Percentiles rank a stretch among this genome's conserved stretches.
Conservation (phyloP, 768 basidiomycete genomes). For the Mycena alexandri region DNA sequence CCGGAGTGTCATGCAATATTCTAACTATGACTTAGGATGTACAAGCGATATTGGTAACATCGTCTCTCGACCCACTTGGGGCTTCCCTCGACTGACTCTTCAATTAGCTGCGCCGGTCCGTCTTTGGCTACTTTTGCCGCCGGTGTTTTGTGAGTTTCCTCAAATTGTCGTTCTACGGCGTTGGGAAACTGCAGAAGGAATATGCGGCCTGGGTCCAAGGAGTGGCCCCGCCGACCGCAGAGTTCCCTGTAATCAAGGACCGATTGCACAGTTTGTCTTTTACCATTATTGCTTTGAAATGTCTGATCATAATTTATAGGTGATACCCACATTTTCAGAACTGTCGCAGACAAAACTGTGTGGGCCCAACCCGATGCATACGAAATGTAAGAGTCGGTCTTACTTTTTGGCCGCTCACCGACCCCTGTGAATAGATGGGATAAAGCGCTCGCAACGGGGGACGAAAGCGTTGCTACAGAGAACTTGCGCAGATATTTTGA, state of each 20-base stretch:
- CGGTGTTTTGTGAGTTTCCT: conserved; percentile 80
- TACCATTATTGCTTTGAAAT: conserved; percentile 2
- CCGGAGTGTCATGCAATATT: conserved; percentile 1
- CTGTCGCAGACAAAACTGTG: conserved; percentile 71
- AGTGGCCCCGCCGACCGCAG: conserved; percentile 61
- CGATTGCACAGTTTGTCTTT: conserved; percentile 58
- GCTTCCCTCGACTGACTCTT: neutral
- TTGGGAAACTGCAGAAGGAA: conserved; percentile 74
- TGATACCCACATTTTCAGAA: conserved; percentile 71
- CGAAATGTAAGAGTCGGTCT: conserved; percentile 60
- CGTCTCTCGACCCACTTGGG: neutral
- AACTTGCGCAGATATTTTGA: conserved; percentile 85
- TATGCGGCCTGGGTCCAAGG: conserved; percentile 75
- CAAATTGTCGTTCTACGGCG: conserved; percentile 82
- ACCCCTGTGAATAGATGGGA: conserved; percentile 67
- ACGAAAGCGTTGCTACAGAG: conserved; percentile 77
- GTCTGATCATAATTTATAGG: conserved; percentile 40
- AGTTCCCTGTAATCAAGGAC: conserved; percentile 60
- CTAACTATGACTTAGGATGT: conserved; percentile 41
- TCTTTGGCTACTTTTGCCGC: conserved; percentile 86
- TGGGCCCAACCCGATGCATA: conserved; percentile 75
- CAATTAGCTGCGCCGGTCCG: conserved; percentile 75
- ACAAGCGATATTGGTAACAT: conserved; percentile 49
- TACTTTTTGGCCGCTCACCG: conserved; percentile 11
- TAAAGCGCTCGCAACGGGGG: conserved; percentile 71